Evolutionary conservation across 208 protist genomes (phyloP).

Genomic region (Leishmania braziliensis): DNA sequence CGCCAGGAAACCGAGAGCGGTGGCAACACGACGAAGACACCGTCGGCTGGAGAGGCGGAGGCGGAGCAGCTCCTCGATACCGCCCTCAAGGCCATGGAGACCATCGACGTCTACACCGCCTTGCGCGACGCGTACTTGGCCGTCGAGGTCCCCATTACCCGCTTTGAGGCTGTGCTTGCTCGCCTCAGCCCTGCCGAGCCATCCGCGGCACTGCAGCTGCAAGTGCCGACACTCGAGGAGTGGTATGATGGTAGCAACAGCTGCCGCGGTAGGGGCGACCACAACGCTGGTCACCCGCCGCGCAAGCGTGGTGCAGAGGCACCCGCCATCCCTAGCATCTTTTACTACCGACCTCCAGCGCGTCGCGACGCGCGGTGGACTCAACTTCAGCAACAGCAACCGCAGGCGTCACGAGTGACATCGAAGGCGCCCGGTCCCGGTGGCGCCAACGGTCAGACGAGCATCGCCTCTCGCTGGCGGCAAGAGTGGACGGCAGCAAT

Average conservation of each 20-base stretch:
- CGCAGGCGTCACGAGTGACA: neutral
- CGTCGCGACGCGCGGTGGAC: constrained; percentile 17
- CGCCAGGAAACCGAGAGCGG: neutral
- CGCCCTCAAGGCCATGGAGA: constrained; percentile 30
- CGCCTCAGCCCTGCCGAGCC: constrained; percentile 16
- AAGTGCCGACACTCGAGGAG: constrained; percentile 14
- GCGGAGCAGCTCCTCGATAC: constrained; percentile 37
- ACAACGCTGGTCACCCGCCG: constrained; percentile 7
- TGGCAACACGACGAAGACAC: neutral
- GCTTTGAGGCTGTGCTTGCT: constrained; percentile 18
- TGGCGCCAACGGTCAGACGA: neutral
- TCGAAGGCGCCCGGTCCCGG: neutral
- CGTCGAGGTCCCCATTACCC: constrained; percentile 15
- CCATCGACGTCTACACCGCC: constrained; percentile 37
- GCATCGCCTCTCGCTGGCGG: constrained; percentile 43
- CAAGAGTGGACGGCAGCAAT: constrained; percentile 62
- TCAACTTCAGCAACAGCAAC: constrained; percentile 2
- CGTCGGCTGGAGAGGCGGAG: constrained; percentile 30
- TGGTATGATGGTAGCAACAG: constrained; percentile 16
- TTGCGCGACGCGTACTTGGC: constrained; percentile 58
- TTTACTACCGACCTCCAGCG: constrained; percentile 28
- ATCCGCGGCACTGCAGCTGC: neutral
- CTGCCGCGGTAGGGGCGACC: neutral
- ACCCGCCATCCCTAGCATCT: constrained; percentile 15
- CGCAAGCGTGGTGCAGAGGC: constrained; percentile 19